Evolutionary conservation across 148 eudicot genomes (phyloP), one percentile per base, ranked within the genome.

Genomic region (Rhododendron vialii): DNA sequence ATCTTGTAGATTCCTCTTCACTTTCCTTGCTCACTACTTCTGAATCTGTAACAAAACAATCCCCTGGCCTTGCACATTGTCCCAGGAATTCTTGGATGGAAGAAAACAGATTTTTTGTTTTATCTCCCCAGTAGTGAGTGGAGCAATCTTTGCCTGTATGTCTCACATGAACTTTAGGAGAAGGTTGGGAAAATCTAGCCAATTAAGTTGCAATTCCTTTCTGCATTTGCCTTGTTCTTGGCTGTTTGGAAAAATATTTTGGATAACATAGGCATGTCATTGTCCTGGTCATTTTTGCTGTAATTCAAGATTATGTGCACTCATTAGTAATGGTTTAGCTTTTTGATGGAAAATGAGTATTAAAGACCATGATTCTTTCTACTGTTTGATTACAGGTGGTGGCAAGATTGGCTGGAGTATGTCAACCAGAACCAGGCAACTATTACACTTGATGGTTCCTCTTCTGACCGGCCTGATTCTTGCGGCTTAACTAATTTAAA

Each of bases 391-490:
- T 48, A 53, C 92, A 97, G 99, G 88, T 97, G 99, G 99, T 97
- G 98, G 98, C 95, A 93, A 85, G 90, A 89, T 71, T 97, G 99
- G 99, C 89, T 95, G 83, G 93, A 90, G 80, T 97, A 92, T 92
- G 98, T 94, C 55, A 91, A 93, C 79, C 98, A 93, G 85, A 92
- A 87, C 80, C 92, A 92, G 86, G 61, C 87, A 59, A 85, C 74
- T 87, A 83, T 78, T 84, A 84, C 84, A 73, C 91, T 81, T 88
- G 96, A 94, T 78, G 93, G 89, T 57, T 85, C 95, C 28, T 86
- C 90, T 85, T 87, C 88, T 82, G 91, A 90, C 65, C 86, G 86
- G 80, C 87, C 82, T 77, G 94, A 90, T 63, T 88, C 92, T 63
- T 88, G 78, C 65, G 85, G 87, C 51, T 88, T 78, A 48, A 89